A percentile compares a stretch with the other conserved stretches of the same genome.
Conservation (phyloP, 352 stramenopile genomes). For the Phytopythium oedochilum region DNA sequence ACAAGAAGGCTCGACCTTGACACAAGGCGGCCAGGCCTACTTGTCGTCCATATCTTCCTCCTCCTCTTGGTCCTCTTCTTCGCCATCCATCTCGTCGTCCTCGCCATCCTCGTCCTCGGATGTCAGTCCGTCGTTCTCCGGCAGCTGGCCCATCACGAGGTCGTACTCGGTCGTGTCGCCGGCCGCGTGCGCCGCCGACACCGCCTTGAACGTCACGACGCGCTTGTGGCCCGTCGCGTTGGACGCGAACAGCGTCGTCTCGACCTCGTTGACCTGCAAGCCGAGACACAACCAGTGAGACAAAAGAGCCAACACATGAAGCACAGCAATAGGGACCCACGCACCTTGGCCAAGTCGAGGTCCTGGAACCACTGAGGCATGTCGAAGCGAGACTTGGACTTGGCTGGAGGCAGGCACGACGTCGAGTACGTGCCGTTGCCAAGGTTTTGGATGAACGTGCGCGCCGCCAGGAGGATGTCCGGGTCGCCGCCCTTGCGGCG, state of each 20-base stretch:
- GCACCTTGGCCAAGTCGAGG: conserved; percentile 53
- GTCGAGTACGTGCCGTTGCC: conserved; percentile 54
- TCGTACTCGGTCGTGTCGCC: conserved; percentile 82
- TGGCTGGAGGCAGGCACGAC: conserved; percentile 58
- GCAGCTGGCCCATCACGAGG: conserved; percentile 72
- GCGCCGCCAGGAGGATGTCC: conserved; percentile 92
- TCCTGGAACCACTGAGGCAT: conserved; percentile 59
- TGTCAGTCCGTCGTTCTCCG: conserved; percentile 72
- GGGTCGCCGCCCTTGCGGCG: conserved; percentile 96
- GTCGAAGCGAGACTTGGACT: conserved; percentile 85
- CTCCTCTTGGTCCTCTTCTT: conserved; percentile 36
- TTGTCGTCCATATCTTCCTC: conserved; percentile 32
- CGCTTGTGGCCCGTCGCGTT: conserved; percentile 55
- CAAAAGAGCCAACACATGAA: not conserved
- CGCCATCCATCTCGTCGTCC: conserved; percentile 27
- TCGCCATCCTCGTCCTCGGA: conserved; percentile 52
- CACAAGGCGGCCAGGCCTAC: not conserved
- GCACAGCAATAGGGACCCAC: not conserved
- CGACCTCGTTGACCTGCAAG: conserved; percentile 36
- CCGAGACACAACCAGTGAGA: conserved; percentile 1
- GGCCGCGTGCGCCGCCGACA: conserved; percentile 36
- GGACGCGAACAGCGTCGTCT: conserved; percentile 52
- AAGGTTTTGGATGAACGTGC: conserved; percentile 78
- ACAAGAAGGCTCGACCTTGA: not conserved
- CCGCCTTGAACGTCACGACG: conserved; percentile 50